These are phyloP conservation scores for Fusarium mexicanum DNA, from an alignment of 2,329 filamentous ascomycete species.

Conservation along the genomic window DNA sequence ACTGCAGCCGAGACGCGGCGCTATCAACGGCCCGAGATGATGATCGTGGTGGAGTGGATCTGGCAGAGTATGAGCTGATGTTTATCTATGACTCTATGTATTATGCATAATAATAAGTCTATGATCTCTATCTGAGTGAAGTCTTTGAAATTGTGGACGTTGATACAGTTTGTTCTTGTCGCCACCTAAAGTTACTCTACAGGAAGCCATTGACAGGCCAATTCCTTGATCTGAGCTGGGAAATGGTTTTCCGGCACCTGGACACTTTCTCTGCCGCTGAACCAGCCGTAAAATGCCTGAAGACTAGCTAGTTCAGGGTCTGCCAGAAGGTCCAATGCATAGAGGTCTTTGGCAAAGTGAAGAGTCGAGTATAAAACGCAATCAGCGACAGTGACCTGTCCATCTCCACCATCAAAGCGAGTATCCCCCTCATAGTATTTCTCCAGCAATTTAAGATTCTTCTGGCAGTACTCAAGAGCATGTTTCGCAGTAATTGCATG, in stretches of 20 bases:
- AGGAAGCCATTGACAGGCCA: constrained; percentile 27
- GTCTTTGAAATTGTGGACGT: rapidly evolving
- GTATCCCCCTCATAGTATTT: constrained; percentile 16
- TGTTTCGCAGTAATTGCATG: background rate
- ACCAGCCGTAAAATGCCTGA: constrained; percentile 15
- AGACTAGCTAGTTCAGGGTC: constrained; percentile 7
- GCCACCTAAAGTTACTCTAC: background rate
- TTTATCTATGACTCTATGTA: background rate
- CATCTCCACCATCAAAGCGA: background rate
- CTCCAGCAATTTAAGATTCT: constrained; percentile 9
- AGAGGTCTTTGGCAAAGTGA: constrained; percentile 29
- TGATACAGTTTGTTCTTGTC: too few species aligned
- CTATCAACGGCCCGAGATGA: background rate
- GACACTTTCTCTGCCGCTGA: constrained; percentile 12
- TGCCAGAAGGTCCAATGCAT: background rate
- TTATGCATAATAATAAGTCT: background rate
- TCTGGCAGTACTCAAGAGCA: constrained; percentile 9
- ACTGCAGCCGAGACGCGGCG: background rate
- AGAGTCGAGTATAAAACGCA: constrained; percentile 28
- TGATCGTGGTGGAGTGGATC: background rate
- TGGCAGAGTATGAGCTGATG: background rate
- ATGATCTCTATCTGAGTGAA: background rate
- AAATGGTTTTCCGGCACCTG: constrained; percentile 13
- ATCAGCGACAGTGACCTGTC: constrained; percentile 11
- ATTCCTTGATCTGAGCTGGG: constrained; percentile 1